phyloP scores from a whole-genome alignment of 2,329 filamentous ascomycete species.

The Calonectria hawksworthii region DNA sequence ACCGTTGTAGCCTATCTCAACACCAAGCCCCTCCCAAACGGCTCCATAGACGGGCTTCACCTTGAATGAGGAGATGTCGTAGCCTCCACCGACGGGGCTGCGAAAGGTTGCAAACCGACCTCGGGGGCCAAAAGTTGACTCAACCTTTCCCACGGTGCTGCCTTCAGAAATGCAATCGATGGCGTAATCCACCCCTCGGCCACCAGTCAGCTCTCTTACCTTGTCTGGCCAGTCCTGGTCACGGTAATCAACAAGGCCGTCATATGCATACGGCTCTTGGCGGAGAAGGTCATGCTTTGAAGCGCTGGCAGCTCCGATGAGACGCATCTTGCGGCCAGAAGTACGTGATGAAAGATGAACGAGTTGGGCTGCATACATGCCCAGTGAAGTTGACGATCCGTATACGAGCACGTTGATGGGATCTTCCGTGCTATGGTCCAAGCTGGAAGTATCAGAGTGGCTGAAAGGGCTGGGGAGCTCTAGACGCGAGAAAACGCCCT shows the following conservation, averaged over 20 bases:
- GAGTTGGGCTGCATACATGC: constrained; percentile 50
- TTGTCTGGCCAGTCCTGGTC: constrained; percentile 51
- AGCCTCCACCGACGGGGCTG: constrained; percentile 39
- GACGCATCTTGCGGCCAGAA: constrained; percentile 29
- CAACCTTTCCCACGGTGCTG: constrained; percentile 48
- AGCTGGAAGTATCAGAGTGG: rapidly evolving
- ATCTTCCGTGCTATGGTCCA: rapidly evolving
- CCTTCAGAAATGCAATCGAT: constrained; percentile 58
- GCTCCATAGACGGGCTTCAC: constrained; percentile 56
- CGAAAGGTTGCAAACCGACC: constrained; percentile 47
- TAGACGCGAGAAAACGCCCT: constrained; percentile 55
- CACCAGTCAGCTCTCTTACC: constrained; percentile 42
- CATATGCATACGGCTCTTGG: constrained; percentile 52
- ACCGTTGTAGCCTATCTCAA: constrained; percentile 55
- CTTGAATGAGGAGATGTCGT: constrained; percentile 39
- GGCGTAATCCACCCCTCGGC: constrained; percentile 51
- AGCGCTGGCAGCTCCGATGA: constrained; percentile 49
- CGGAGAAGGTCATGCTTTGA: constrained; percentile 45
- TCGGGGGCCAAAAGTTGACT: constrained; percentile 42
- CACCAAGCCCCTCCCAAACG: constrained; percentile 58
- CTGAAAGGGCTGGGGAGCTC: constrained; percentile 52
- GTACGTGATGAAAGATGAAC: constrained; percentile 29
- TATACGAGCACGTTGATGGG: constrained; percentile 47
- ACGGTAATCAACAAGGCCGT: constrained; percentile 55
- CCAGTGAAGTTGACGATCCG: constrained; percentile 51